Evolutionary conservation across 768 basidiomycete species (phyloP), one percentile per base, ranked within the genome.

Genomic region (Tricholoma flavovirens): DNA sequence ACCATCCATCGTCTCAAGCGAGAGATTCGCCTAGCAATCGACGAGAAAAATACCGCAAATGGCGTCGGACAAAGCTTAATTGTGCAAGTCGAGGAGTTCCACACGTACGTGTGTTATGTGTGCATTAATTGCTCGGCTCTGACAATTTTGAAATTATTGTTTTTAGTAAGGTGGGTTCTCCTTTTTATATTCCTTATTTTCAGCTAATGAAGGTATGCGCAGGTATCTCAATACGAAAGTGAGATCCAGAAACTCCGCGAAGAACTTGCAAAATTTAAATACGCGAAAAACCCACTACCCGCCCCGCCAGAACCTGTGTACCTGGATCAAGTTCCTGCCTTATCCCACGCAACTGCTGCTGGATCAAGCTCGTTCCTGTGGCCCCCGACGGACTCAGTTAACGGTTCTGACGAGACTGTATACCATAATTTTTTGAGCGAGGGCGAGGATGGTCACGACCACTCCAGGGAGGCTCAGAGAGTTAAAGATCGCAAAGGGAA

Each of bases 231-330:
- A 40, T 57, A 67, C 24, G 68, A 75, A 56, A 59, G 68, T 29
- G 67, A 76, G 57, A 62, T 78, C 6, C 68, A 73, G 56, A 66
- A 69, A 19, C 71, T 76, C 55, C 71, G 69, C 14, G 58, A 67
- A 10, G 65, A 67, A 45, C 61, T 69, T 36, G 61, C 63, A 5
- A 66, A 62, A 42, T 69, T 62, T 60, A 69, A 61, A 50, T 68
- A 72, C 56, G 62, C 64, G 50, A 64, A 66, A 35, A 83, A 83
- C 61, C 83, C 83, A 4, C 74, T 84, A 17, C 83, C 83, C 21
- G 66, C 71, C 40, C 83, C 83, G n/a, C 83, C 83, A 11, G 75
- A 78, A 54, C 82, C 80, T 2, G 65, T 83, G 6, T 72, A 78
- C 8, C 67, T 77, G 9, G 76, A 79, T 22, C 69, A 72, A 38